Conservation (phyloP, 2,329 filamentous ascomycete species). For the Nothopassalora personata region DNA sequence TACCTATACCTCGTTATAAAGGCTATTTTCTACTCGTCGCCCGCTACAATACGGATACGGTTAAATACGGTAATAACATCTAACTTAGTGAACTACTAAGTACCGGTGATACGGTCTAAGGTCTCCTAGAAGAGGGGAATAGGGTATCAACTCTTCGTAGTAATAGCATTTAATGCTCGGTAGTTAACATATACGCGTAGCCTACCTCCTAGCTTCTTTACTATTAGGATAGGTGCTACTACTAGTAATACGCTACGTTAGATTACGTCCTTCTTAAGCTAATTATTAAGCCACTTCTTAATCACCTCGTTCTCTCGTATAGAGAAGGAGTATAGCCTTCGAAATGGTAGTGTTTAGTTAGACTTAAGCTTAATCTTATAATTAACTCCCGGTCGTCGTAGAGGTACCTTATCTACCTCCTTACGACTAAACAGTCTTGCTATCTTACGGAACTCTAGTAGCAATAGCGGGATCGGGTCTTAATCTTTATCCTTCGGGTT, state of each 20-base stretch:
- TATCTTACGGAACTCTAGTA: not conserved
- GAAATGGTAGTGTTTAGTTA: not conserved
- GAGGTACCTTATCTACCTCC: no score
- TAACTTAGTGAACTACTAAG: constrained; percentile 19
- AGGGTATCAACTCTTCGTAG: constrained; percentile 25
- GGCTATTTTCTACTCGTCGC: constrained; percentile 8
- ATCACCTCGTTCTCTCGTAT: no score
- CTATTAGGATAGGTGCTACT: constrained; percentile 4
- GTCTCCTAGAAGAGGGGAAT: constrained; percentile 27
- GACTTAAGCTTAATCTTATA: constrained; percentile 6
- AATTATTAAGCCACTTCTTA: constrained; percentile 3
- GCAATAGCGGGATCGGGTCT: not conserved
- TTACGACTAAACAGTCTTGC: no score
- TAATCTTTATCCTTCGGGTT: not conserved
- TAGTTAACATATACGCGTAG: constrained; percentile 29
- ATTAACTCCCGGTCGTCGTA: not conserved
- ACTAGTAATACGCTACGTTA: not conserved
- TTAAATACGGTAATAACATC: constrained; percentile 18
- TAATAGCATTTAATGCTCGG: constrained; percentile 25
- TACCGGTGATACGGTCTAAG: constrained; percentile 17
- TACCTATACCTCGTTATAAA: constrained; percentile 9
- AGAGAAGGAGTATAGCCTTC: constrained; percentile 2
- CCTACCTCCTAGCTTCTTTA: constrained; percentile 4
- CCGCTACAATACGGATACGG: constrained; percentile 2
- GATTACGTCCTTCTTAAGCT: constrained; percentile 7